Evolutionary conservation across 1,139 yeast species (phyloP).

Genomic region (Blastobotrys serpentis): DNA sequence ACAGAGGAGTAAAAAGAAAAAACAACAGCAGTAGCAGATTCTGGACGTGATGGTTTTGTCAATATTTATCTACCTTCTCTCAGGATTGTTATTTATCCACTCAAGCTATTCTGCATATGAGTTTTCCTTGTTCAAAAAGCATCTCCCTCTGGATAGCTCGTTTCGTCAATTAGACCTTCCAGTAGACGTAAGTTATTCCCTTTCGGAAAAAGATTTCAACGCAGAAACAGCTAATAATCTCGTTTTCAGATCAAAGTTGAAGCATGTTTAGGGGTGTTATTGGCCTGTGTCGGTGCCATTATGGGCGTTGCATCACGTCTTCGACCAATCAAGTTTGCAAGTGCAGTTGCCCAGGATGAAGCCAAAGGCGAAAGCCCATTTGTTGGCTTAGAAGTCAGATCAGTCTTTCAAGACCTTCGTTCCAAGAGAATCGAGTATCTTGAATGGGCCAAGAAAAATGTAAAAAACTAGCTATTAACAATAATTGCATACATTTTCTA

Average conservation of each 20-base stretch:
- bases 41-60: background rate
- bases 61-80: slow-evolving; percentile 21
- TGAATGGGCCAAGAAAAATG: slow-evolving; percentile 28
- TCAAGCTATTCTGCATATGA: slow-evolving; percentile 40
- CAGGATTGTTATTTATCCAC: slow-evolving; percentile 34
- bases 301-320: slow-evolving; percentile 27
- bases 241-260: slow-evolving; percentile 35
- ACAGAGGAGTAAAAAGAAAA: no score
- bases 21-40: no score
- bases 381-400: slow-evolving; percentile 35
- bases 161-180: slow-evolving; percentile 28
- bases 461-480: background rate
- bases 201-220: no score
- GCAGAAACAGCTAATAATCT: slow-evolving; percentile 4
- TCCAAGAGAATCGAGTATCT: slow-evolving; percentile 32
- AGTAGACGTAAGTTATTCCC: slow-evolving; percentile 29
- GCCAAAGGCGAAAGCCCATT: slow-evolving; percentile 32
- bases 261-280: slow-evolving; percentile 33
- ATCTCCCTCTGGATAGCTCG: slow-evolving; percentile 24
- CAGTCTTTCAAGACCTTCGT: slow-evolving; percentile 35
- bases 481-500: no score
- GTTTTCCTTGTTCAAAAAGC: slow-evolving; percentile 32
- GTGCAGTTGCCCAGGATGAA: slow-evolving; percentile 31
- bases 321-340: slow-evolving; percentile 33
- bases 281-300: slow-evolving; percentile 30